Evolutionary conservation across 2,329 filamentous ascomycete species (phyloP), one percentile per base, ranked within the genome.

Genomic region (Fusarium hostae): DNA sequence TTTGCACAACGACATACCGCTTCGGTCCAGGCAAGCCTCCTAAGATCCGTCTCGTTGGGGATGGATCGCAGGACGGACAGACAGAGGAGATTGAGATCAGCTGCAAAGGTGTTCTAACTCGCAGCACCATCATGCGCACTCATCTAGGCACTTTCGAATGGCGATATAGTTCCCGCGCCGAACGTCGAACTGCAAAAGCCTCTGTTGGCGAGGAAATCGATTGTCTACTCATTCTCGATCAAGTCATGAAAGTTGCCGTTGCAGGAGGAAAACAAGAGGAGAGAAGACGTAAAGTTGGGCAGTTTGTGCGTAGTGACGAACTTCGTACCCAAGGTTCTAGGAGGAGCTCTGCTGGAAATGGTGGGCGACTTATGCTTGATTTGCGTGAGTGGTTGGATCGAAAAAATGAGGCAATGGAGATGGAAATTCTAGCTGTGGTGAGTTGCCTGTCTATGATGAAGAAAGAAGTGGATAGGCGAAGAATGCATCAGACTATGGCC

Each of bases 361-460:
- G 86, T 3, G 86, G 86, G 0, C 78, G 84, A 41, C 73, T 88
- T 70, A 79, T 82, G 77, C 67, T 86, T 62, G 85, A 86, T 64
- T 67, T 85, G 68, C 51, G 75, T 5, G 76, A 76, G 59, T 83
- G 81, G 79, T 64, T 61, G 28, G 80, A 76, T 11, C 39, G 60
- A 6, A 83, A 82, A 73, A 78, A 75, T 10, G 79, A 80, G 47
- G 71, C 59, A 6, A 73, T 74, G 51, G 78, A 87, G 73, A 78
- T 86, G 64, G 82, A 88, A 73, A 80, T 84, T n/a, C 68, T 90
- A 24, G 82, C 87, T 13, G 83, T 91, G 22, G 84, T 85, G 45
- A 90, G 86, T 20, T 89, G 86, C 63, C 72, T 91, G 61, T 78
- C 86, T 20, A 90, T 92, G 89, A 77, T 91, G 72, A 91, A 91